Evolutionary conservation across 2,329 filamentous ascomycete genomes (phyloP).

Genomic region (Decorospora gaudefroyi): DNA sequence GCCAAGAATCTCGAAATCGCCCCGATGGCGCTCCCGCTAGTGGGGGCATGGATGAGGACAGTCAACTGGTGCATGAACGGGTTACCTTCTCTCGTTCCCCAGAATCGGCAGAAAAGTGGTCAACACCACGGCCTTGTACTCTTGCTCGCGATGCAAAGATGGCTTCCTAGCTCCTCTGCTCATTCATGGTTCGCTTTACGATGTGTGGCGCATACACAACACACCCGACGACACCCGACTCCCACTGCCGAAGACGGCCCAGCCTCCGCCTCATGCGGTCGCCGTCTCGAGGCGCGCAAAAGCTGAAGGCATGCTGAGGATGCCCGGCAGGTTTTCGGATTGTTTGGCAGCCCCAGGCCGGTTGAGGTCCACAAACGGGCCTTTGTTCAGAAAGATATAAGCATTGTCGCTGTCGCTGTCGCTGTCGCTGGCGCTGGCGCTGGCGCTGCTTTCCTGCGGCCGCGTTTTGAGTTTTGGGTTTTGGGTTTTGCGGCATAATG

Average conservation of each 20-base stretch:
- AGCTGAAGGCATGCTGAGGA: constrained; percentile 21
- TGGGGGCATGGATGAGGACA: constrained; percentile 7
- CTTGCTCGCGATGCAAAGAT: too few relatives aligned
- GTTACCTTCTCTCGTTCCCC: constrained; percentile 9
- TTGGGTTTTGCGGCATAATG: background rate
- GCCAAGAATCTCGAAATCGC: constrained; percentile 17
- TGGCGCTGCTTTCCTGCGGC: too few relatives aligned
- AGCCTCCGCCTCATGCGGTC: constrained; percentile 31
- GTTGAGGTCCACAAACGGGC: constrained; percentile 42
- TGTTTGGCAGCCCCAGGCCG: constrained; percentile 18
- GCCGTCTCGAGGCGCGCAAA: constrained; percentile 19
- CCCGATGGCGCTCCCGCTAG: constrained; percentile 15
- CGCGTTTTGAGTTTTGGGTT: constrained; percentile 5
- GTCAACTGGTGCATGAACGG: too few relatives aligned
- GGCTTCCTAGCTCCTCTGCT: too few relatives aligned
- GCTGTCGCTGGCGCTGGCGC: too few relatives aligned
- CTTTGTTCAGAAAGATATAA: constrained; percentile 41
- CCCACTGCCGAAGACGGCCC: constrained; percentile 21
- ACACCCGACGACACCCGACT: constrained; percentile 14
- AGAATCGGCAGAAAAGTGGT: constrained; percentile 12
- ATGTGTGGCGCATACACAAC: constrained; percentile 23
- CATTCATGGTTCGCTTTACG: too few relatives aligned
- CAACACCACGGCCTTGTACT: constrained; percentile 9
- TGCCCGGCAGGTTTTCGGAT: constrained; percentile 37
- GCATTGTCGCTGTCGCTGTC: constrained; percentile 25